Evolutionary conservation across 2,329 filamentous ascomycete species (phyloP), one percentile per base, ranked within the genome.

Genomic region (Paecilomyces variotii): DNA sequence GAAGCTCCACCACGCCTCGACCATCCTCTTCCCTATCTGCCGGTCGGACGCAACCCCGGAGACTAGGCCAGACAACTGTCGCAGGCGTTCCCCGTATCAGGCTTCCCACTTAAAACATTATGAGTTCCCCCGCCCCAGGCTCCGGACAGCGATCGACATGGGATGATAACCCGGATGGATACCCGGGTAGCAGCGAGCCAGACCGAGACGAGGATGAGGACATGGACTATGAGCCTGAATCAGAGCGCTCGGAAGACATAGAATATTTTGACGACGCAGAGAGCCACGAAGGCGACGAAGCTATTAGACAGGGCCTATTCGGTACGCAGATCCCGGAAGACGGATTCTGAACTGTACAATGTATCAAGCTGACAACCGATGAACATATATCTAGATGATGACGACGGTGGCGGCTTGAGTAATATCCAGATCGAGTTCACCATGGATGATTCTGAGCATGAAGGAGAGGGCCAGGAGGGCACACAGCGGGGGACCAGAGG

Each of bases 161-260:
- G 25, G 67, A 65, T 35, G 9, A 7, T 7, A 7, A 30, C 28
- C 28, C n/a, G n/a, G n/a, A n/a, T n/a, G n/a, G 9, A 30, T 30
- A 30, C 9, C 28, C 28, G 28, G 28, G 28, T 7, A 30, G 28
- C 4, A 30, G 28, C 9, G 4, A 4, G 28, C 28, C 28, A 4
- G 28, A 30, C 28, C 28, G 28, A 30, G 67, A 66, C 12, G 66
- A 65, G 10, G 76, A 79, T 72, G 79, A 82, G 72, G 79, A 81
- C 69, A 79, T 80, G 75, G 79, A 81, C 62, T 80, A 77, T 70
- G 72, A 80, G 65, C 72, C 76, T 28, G 72, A 76, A 53, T 68
- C 74, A 58, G 75, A 76, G 59, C 71, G 70, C 12, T 72, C 66
- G 55, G 73, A 69, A 52, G 71, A 71, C 54, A 67, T 58, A 60